These are phyloP conservation scores for Obelidium mucronatum DNA, from an alignment of 192 early-diverging fungal genomes.

Conservation along the genomic window DNA sequence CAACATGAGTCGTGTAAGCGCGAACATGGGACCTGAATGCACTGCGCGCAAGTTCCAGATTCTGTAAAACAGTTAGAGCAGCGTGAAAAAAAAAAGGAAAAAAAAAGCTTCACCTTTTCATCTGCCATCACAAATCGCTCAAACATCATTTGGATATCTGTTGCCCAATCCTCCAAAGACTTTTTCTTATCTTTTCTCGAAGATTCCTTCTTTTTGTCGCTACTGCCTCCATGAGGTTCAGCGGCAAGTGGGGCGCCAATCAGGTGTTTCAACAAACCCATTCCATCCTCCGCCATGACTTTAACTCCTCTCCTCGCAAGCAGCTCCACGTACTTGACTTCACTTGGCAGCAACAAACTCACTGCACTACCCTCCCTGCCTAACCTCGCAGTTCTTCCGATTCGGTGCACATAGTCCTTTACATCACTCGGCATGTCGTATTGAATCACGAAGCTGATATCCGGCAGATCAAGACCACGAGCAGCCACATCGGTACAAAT, in stretches of 20 bases:
- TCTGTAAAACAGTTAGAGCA: conserved; percentile 49
- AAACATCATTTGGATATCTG: conserved; percentile 68
- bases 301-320: conserved; percentile 66
- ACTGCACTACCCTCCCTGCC: conserved; percentile 87
- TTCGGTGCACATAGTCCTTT: conserved; percentile 95
- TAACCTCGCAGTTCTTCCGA: conserved; percentile 95
- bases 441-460: conserved; percentile 91
- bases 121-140: conserved; percentile 76
- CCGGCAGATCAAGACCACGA: conserved; percentile 95
- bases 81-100: conserved; percentile 21
- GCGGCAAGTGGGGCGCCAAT: conserved; percentile 9
- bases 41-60: conserved; percentile 70
- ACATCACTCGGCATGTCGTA: conserved; percentile 96
- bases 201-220: background rate
- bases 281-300: conserved; percentile 27
- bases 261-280: conserved; percentile 18
- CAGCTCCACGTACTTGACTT: conserved; percentile 70
- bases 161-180: conserved; percentile 58
- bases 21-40: conserved; percentile 91
- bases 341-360: conserved; percentile 89
- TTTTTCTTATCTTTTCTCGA: conserved; percentile 59
- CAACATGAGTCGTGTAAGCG: conserved; percentile 91
- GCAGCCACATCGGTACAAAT: conserved; percentile 98
- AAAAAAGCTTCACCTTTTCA: conserved; percentile 56
- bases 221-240: conserved; percentile 27